Percentiles rank a stretch among this genome's conserved stretches.
phyloP scores from a whole-genome alignment of 2,329 filamentous ascomycete genomes.

The Teratosphaeria viscida region DNA sequence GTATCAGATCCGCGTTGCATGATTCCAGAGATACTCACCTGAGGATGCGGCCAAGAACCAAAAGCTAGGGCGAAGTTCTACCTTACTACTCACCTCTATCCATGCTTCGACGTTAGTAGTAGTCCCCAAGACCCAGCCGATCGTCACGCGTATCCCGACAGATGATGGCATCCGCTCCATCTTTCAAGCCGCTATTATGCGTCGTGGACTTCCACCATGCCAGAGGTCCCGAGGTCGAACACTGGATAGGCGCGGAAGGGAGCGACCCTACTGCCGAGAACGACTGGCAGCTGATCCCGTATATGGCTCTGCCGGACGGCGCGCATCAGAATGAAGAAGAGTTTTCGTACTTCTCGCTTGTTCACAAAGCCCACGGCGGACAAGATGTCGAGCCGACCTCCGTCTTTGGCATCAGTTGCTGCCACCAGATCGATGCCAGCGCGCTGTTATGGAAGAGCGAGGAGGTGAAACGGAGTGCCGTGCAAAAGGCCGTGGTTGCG shows the following conservation, averaged over 20 bases:
- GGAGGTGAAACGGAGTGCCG: constrained; percentile 92
- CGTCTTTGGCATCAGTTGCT: constrained; percentile 93
- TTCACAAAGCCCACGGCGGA: constrained; percentile 7
- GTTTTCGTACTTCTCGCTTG: constrained; percentile 94
- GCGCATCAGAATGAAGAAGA: constrained; percentile 91
- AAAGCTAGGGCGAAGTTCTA: neutral
- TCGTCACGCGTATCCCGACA: neutral
- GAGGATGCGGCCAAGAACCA: neutral
- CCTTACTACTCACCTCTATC: neutral
- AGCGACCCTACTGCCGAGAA: constrained; percentile 71
- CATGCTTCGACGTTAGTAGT: neutral
- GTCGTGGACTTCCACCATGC: constrained; percentile 46
- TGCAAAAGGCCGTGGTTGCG: constrained; percentile 95
- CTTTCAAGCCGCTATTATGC: constrained; percentile 39
- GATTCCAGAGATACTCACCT: neutral
- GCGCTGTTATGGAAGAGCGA: constrained; percentile 66
- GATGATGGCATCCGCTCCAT: neutral
- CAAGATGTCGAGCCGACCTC: constrained; percentile 28
- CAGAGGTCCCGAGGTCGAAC: constrained; percentile 80
- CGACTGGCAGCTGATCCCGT: constrained; percentile 84
- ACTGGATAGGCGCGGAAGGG: constrained; percentile 74
- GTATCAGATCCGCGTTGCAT: neutral
- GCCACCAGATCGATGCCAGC: constrained; percentile 75
- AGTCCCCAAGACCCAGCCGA: neutral
- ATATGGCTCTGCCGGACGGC: constrained; percentile 93